A percentile compares a stretch with the other conserved stretches of the same genome.
These are phyloP conservation scores for Maudiozyma turicensis DNA, from an alignment of 805 yeast species.

Conservation along the genomic window DNA sequence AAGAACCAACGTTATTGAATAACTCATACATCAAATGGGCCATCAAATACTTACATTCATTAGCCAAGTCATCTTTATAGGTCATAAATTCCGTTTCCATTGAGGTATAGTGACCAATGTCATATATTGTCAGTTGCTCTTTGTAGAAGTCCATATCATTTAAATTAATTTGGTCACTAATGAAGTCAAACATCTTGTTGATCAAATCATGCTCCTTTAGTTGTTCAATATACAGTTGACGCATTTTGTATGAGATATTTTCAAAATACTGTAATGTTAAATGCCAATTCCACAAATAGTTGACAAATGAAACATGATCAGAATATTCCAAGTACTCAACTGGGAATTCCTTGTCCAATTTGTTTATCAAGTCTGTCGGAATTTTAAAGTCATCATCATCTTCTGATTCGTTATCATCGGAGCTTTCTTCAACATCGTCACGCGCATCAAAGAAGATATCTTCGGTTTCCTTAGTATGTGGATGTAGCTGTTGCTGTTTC, in stretches of 20 bases:
- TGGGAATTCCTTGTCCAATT: constrained; percentile 23
- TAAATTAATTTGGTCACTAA: constrained; percentile 45
- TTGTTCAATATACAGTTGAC: constrained; percentile 51
- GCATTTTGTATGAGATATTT: constrained; percentile 53
- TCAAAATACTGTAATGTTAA: constrained; percentile 52
- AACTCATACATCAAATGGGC: constrained; percentile 19
- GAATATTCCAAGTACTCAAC: constrained; percentile 34
- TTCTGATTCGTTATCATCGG: constrained; percentile 3
- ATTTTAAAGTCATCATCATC: constrained; percentile 20
- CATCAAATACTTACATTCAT: constrained; percentile 23
- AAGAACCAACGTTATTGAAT: constrained; percentile 25
- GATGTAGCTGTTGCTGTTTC: constrained; percentile 31
- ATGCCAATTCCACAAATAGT: constrained; percentile 60
- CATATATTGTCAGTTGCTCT: constrained; percentile 11
- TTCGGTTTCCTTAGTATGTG: constrained; percentile 8
- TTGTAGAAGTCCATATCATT: constrained; percentile 19
- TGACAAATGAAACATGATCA: constrained; percentile 29
- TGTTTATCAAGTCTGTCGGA: constrained; percentile 30
- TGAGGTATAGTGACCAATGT: not conserved
- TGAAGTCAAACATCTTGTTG: constrained; percentile 39
- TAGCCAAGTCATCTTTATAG: constrained; percentile 21
- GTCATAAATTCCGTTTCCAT: constrained; percentile 8
- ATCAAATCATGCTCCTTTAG: constrained; percentile 42
- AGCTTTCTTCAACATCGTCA: not conserved
- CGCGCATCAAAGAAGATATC: not conserved